Evolutionary conservation across 2,329 filamentous ascomycete species (phyloP).

Genomic region (Rhynchosporium graminicola): DNA sequence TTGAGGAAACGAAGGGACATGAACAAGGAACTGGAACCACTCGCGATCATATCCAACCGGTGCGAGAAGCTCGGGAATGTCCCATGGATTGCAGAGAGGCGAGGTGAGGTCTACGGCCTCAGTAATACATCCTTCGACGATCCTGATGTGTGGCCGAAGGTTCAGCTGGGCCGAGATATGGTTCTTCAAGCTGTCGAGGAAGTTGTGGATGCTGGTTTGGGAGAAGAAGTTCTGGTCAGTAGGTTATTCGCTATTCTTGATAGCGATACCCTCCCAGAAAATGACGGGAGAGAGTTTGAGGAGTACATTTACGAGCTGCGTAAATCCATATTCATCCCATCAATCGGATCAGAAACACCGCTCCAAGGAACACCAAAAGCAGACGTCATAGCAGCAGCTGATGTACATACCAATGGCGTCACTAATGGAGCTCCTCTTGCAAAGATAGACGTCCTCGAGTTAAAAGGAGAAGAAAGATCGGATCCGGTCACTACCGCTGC

Average conservation of each 20-base stretch:
- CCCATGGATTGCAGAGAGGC: slow-evolving; percentile 56
- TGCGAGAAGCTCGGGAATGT: slow-evolving; percentile 54
- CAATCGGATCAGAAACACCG: slow-evolving; percentile 49
- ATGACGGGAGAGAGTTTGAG: slow-evolving; percentile 47
- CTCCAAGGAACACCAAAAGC: slow-evolving; percentile 45
- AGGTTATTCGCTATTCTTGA: slow-evolving; percentile 57
- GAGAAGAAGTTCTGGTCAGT: slow-evolving; percentile 52
- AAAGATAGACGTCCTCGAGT: slow-evolving; percentile 43
- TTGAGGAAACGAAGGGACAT: slow-evolving; percentile 44
- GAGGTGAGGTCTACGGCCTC: slow-evolving; percentile 57
- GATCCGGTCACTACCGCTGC: slow-evolving; percentile 46
- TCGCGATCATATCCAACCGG: slow-evolving; percentile 65
- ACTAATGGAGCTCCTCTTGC: slow-evolving; percentile 19
- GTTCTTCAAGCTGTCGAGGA: slow-evolving; percentile 45
- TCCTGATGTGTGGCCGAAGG: slow-evolving; percentile 60
- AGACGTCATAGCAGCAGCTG: slow-evolving; percentile 41
- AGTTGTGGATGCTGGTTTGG: slow-evolving; percentile 42
- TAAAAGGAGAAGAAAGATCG: slow-evolving; percentile 40
- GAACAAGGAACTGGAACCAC: slow-evolving; percentile 44
- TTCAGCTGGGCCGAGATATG: slow-evolving; percentile 49
- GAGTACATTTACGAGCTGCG: slow-evolving; percentile 56
- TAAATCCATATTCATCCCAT: slow-evolving; percentile 62
- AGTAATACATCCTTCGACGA: slow-evolving; percentile 63
- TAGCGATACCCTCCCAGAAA: slow-evolving; percentile 53
- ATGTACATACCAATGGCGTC: slow-evolving; percentile 21